phyloP scores from a whole-genome alignment of 345 rosid species.

The Hypericum perforatum region DNA sequence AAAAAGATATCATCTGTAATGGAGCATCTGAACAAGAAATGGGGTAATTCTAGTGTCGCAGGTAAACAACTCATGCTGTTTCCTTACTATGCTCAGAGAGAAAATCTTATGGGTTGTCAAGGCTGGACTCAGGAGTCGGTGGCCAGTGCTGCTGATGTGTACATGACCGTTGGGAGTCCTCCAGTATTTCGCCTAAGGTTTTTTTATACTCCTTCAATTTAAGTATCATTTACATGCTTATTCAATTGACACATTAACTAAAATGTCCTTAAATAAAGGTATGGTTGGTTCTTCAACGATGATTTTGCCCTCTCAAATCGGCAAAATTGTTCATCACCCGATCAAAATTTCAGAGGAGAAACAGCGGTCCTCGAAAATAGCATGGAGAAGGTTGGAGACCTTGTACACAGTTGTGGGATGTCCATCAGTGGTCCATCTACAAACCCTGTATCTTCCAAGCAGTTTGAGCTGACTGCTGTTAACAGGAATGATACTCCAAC shows the following conservation, averaged over 20 bases:
- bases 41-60: conserved; percentile 84
- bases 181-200: conserved; percentile 86
- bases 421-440: conserved; percentile 25
- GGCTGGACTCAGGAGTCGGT: conserved; percentile 79
- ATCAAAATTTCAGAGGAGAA: conserved; percentile 30
- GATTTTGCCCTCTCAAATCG: conserved; percentile 28
- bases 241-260: no score
- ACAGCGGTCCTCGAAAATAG: conserved; percentile 25
- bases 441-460: conserved; percentile 23
- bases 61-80: conserved; percentile 74
- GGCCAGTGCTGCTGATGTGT: conserved; percentile 68
- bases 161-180: conserved; percentile 64
- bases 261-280: conserved; percentile 41
- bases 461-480: conserved; percentile 21
- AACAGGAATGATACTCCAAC: conserved; percentile 22
- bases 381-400: conserved; percentile 24
- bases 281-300: conserved; percentile 72
- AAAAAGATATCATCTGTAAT: conserved; percentile 92
- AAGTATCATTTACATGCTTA: no score
- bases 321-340: conserved; percentile 27
- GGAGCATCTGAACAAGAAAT: conserved; percentile 90
- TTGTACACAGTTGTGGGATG: conserved; percentile 21
- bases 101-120: conserved; percentile 40
- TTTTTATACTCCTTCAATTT: conserved; percentile 5
- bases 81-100: conserved; percentile 61